Conservation (phyloP, 805 yeast genomes). For the Metschnikowia shivogae region DNA sequence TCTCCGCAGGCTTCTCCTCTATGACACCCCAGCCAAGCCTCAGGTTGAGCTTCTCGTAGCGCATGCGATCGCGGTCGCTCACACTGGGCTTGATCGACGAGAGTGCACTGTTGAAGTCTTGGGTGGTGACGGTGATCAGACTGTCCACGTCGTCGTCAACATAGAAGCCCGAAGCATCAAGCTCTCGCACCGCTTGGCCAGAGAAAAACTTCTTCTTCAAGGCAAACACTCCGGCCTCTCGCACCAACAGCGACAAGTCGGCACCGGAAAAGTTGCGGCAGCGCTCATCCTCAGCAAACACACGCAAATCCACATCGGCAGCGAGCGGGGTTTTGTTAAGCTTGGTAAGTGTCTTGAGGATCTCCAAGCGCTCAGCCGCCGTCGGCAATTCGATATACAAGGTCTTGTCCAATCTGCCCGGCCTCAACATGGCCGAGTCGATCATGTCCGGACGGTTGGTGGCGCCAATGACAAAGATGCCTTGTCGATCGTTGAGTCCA, state of each 20-base stretch:
- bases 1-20: conserved; percentile 21
- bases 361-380: conserved; percentile 73
- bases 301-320: conserved; percentile 52
- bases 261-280: conserved; percentile 95
- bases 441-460: conserved; percentile 98
- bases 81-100: conserved; percentile 83
- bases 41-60: conserved; percentile 70
- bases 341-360: conserved; percentile 68
- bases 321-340: conserved; percentile 75
- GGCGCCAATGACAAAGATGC: conserved; percentile 93
- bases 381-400: conserved; percentile 86
- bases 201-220: conserved; percentile 68
- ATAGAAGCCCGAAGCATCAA: conserved; percentile 35
- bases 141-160: conserved; percentile 29
- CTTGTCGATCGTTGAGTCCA: conserved; percentile 88
- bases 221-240: conserved; percentile 92
- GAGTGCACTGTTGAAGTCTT: conserved; percentile 71
- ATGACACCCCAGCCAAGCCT: conserved; percentile 67
- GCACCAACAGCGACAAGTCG: conserved; percentile 82
- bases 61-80: conserved; percentile 73
- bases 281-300: conserved; percentile 68
- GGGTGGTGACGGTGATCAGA: conserved; percentile 51
- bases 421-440: conserved; percentile 96
- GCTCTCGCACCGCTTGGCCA: conserved; percentile 36
- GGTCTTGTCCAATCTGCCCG: conserved; percentile 93